phyloP scores from a whole-genome alignment of 2,329 filamentous ascomycete species.

The Talaromyces sp. region DNA sequence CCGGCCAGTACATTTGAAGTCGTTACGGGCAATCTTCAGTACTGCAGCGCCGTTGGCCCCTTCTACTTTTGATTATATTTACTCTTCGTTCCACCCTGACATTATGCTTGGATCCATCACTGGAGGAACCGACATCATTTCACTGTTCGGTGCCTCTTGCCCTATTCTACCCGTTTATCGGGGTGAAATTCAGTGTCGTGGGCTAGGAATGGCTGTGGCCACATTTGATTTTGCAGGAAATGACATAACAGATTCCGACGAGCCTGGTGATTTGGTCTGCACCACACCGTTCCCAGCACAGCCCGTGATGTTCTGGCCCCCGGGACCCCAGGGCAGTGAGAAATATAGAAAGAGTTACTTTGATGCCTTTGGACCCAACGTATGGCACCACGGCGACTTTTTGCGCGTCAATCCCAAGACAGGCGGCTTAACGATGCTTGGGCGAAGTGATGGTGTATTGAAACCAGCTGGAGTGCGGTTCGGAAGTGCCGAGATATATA shows the following conservation, averaged over 20 bases:
- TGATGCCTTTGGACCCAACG: constrained; percentile 62
- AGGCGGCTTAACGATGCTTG: constrained; percentile 82
- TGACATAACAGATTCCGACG: constrained; percentile 55
- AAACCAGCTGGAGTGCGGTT: constrained; percentile 91
- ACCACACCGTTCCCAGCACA: constrained; percentile 82
- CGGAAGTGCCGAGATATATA: constrained; percentile 93
- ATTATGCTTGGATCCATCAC: constrained; percentile 91
- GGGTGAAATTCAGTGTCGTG: constrained; percentile 72
- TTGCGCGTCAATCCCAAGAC: constrained; percentile 65
- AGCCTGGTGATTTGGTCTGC: constrained; percentile 85
- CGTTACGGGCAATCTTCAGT: constrained; percentile 81
- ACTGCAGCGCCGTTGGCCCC: constrained; percentile 89
- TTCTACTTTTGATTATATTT: constrained; percentile 87
- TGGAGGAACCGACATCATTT: constrained; percentile 94
- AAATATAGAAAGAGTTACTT: constrained; percentile 87
- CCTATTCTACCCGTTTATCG: constrained; percentile 66
- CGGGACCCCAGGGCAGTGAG: constrained; percentile 59
- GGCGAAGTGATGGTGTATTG: constrained; percentile 83
- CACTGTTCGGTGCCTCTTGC: constrained; percentile 82
- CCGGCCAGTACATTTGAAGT: constrained; percentile 33
- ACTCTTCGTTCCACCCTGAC: constrained; percentile 70
- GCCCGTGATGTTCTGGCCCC: constrained; percentile 77
- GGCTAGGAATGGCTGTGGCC: constrained; percentile 71
- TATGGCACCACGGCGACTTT: constrained; percentile 96
- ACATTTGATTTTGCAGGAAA: constrained; percentile 53